Conservation (phyloP, 2,329 filamentous ascomycete species). For the Botrytis medusae region DNA sequence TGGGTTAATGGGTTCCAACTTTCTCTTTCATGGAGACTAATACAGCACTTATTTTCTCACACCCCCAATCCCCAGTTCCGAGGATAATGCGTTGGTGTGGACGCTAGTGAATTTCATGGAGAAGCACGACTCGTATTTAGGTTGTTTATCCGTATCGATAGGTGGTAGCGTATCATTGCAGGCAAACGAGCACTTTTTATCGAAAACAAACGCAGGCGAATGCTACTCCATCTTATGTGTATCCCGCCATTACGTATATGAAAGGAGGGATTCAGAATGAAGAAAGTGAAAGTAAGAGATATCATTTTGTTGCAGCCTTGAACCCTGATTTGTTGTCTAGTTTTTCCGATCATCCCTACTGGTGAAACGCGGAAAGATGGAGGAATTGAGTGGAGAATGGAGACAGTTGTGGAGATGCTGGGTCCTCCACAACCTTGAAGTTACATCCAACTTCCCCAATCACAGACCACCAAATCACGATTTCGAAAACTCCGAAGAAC, state of each 20-base stretch:
- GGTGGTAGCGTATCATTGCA: background rate
- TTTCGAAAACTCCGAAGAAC: constrained; percentile 5
- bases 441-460: constrained; percentile 14
- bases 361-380: constrained; percentile 10
- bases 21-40: background rate
- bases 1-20: background rate
- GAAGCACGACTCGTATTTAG: background rate
- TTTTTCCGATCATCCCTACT: background rate
- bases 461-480: constrained; percentile 8
- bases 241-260: background rate
- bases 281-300: background rate
- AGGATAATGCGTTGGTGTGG: constrained; percentile 1
- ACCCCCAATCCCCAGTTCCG: background rate
- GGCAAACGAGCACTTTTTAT: background rate
- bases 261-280: background rate
- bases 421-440: constrained; percentile 13
- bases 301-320: background rate
- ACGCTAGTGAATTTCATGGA: constrained; percentile 1
- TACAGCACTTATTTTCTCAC: background rate
- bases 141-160: background rate
- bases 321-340: background rate
- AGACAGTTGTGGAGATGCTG: background rate
- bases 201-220: background rate
- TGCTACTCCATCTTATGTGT: background rate
- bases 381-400: constrained; percentile 15